These are phyloP conservation scores for Adansonia grandidieri DNA, from an alignment of 441 rosid species.

Conservation along the genomic window DNA sequence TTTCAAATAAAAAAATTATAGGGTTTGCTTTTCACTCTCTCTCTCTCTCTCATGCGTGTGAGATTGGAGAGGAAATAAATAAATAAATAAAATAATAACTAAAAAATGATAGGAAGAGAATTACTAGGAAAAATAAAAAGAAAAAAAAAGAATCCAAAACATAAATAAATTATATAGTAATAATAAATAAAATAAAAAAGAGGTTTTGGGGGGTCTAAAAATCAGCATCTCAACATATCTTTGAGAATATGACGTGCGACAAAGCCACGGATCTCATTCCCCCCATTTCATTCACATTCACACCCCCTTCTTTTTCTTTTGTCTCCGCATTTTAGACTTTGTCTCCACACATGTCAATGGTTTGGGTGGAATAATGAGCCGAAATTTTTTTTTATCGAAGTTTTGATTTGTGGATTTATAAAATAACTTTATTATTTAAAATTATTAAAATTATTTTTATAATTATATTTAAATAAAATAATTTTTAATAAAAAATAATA, in stretches of 20 bases:
- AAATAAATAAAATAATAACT: neutral
- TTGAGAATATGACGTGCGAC: slow-evolving; percentile 59
- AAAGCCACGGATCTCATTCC: slow-evolving; percentile 31
- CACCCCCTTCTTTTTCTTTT: neutral
- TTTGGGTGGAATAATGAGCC: too few relatives aligned
- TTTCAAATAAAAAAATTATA: slow-evolving; percentile 18
- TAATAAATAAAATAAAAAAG: neutral
- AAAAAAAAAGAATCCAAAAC: neutral
- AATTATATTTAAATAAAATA: too few relatives aligned
- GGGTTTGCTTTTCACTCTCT: neutral
- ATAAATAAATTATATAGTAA: neutral
- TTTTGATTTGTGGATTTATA: too few relatives aligned
- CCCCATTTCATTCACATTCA: neutral
- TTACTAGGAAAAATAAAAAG: neutral
- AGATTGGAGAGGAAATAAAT: neutral
- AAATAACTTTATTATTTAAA: too few relatives aligned
- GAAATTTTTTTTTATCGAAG: too few relatives aligned
- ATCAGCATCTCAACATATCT: slow-evolving; percentile 62
- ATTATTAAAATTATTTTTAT: too few relatives aligned
- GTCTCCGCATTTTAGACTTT: neutral
- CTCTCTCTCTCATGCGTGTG: neutral
- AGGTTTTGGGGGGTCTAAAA: slow-evolving; percentile 18
- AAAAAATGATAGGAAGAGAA: too few relatives aligned
- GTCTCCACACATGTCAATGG: too few relatives aligned
- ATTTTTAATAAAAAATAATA: too few relatives aligned